Conservation (phyloP, 768 basidiomycete genomes). For the Mrakia gelida region DNA sequence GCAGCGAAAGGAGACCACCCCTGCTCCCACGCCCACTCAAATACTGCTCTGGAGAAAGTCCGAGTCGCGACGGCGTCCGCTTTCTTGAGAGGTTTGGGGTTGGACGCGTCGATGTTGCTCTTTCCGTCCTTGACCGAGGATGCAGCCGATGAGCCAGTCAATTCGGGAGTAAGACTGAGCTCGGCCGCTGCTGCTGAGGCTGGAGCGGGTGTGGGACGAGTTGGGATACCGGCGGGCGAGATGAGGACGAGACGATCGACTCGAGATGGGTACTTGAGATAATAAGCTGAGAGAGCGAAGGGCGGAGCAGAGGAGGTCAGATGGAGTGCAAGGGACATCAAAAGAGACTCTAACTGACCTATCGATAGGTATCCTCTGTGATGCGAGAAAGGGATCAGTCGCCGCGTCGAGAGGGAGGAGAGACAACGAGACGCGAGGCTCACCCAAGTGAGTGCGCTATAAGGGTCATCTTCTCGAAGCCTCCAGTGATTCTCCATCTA, state of each 20-base stretch:
- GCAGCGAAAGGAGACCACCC: constrained; percentile 50
- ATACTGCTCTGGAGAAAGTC: not conserved
- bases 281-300: constrained; percentile 56
- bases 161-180: not conserved
- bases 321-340: no score
- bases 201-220: constrained; percentile 47
- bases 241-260: constrained; percentile 84
- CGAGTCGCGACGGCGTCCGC: not conserved
- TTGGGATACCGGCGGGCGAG: constrained; percentile 84
- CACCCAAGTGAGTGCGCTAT: constrained; percentile 80
- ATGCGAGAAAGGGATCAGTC: no score
- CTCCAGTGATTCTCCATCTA: constrained; percentile 65
- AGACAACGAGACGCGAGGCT: not conserved
- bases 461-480: constrained; percentile 79
- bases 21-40: constrained; percentile 66
- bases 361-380: no score
- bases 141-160: not conserved
- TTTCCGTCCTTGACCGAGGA: not conserved
- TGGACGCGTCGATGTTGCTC: not conserved
- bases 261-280: constrained; percentile 73
- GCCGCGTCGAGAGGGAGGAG: no score
- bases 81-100: not conserved
- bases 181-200: not conserved
- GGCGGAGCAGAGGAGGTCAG: not conserved
- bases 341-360: no score